Percentiles rank a stretch among this genome's conserved stretches.
Conservation (phyloP, 768 basidiomycete genomes). For the Pulveroboletus ravenelii region DNA sequence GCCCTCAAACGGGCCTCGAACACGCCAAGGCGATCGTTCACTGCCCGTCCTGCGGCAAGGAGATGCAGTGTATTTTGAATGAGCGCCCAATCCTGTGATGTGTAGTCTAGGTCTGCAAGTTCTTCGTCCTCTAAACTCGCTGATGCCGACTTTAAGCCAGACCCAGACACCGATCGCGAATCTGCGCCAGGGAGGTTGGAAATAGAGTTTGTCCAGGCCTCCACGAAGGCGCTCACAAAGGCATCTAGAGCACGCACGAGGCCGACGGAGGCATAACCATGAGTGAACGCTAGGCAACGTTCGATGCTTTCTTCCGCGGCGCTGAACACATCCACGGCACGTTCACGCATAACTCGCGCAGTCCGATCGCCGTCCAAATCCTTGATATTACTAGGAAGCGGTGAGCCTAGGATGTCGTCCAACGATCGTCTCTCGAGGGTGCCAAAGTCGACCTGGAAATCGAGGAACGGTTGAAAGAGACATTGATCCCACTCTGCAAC, state of each 20-base stretch:
- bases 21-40: slow-evolving; percentile 58
- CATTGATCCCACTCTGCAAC: slow-evolving; percentile 79
- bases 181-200: slow-evolving; percentile 32
- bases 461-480: slow-evolving; percentile 91
- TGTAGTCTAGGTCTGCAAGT: slow-evolving; percentile 79
- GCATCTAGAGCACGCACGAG: slow-evolving; percentile 72
- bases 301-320: slow-evolving; percentile 75
- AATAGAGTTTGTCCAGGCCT: slow-evolving; percentile 53
- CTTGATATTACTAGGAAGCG: slow-evolving; percentile 30
- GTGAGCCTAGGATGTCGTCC: slow-evolving; percentile 50
- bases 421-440: slow-evolving; percentile 71
- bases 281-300: slow-evolving; percentile 76
- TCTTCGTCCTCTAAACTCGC: slow-evolving; percentile 44
- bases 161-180: slow-evolving; percentile 27
- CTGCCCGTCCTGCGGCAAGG: slow-evolving; percentile 70
- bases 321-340: slow-evolving; percentile 68
- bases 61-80: slow-evolving; percentile 83
- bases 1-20: slow-evolving; percentile 72
- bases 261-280: slow-evolving; percentile 79
- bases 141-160: slow-evolving; percentile 30
- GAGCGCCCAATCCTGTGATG: slow-evolving; percentile 80
- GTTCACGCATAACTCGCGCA: slow-evolving; percentile 69
- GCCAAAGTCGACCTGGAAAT: slow-evolving; percentile 83
- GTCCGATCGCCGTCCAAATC: slow-evolving; percentile 36
- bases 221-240: slow-evolving; percentile 67